phyloP scores from a whole-genome alignment of 2,329 filamentous ascomycete genomes.

The Alternaria hordeiaustralica region DNA sequence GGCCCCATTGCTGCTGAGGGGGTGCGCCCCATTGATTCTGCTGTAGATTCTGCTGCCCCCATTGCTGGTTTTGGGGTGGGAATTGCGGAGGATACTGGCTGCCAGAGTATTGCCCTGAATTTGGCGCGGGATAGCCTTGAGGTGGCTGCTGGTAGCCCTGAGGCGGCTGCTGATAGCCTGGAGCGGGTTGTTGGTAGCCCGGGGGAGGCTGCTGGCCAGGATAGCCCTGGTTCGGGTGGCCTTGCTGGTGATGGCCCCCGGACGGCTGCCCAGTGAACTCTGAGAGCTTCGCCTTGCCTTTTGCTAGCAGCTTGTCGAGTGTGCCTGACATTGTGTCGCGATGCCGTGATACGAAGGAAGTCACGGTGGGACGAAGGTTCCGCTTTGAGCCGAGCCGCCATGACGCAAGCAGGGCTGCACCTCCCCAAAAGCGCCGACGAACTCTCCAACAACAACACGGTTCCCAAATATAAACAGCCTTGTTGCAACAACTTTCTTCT shows the following conservation, averaged over 20 bases:
- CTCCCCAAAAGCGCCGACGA: background rate
- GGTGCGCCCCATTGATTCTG: constrained; percentile 23
- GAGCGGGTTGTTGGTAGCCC: constrained; percentile 11
- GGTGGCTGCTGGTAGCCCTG: constrained; percentile 11
- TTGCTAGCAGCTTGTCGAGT: constrained; percentile 45
- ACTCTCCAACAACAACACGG: background rate
- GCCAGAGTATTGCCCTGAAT: constrained; percentile 24
- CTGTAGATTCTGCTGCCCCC: constrained; percentile 9
- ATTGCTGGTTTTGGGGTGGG: constrained; percentile 27
- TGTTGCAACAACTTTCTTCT: background rate
- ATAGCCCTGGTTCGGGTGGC: constrained; percentile 27
- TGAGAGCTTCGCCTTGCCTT: constrained; percentile 47
- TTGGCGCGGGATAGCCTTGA: constrained; percentile 14
- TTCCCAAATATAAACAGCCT: background rate
- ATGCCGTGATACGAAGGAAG: background rate
- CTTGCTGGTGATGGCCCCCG: constrained; percentile 28
- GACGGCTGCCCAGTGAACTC: constrained; percentile 34
- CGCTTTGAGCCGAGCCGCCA: constrained; percentile 12
- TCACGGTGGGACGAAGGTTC: constrained; percentile 4
- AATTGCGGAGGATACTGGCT: constrained; percentile 28
- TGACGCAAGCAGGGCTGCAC: constrained; percentile 14
- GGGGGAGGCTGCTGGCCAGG: constrained; percentile 14
- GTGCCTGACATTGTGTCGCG: constrained; percentile 32
- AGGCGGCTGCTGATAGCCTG: constrained; percentile 15
- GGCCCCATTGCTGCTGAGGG: constrained; percentile 26